phyloP scores from a whole-genome alignment of 2,329 filamentous ascomycete genomes.

The Neoascochyta sp. region DNA sequence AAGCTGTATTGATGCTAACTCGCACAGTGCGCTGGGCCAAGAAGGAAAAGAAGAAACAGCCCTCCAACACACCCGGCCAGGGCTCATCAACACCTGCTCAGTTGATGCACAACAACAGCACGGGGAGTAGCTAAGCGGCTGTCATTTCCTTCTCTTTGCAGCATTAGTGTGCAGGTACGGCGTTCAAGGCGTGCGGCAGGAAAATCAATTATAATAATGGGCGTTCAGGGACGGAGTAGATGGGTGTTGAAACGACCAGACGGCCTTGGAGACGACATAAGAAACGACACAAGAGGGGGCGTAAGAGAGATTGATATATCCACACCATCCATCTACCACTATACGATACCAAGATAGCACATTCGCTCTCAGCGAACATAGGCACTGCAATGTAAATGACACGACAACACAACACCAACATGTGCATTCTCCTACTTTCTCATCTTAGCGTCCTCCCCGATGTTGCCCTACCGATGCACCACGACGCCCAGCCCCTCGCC shows the following conservation, averaged over 20 bases:
- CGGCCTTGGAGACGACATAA: no score
- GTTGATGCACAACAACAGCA: slow-evolving; percentile 29
- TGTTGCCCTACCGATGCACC: slow-evolving; percentile 23
- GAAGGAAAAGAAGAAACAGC: slow-evolving; percentile 70
- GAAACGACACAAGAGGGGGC: no score
- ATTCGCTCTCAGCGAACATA: no score
- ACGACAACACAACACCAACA: no score
- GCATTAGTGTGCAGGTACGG: neutral
- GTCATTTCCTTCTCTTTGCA: neutral
- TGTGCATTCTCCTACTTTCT: no score
- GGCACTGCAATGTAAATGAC: no score
- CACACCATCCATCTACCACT: no score
- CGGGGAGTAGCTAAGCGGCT: slow-evolving; percentile 26
- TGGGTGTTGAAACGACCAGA: no score
- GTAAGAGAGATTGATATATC: no score
- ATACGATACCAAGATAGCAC: no score
- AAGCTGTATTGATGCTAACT: slow-evolving; percentile 2
- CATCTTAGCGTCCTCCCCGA: no score
- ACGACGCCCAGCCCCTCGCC: slow-evolving; percentile 34
- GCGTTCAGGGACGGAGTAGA: slow-evolving; percentile 4
- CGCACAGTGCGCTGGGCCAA: slow-evolving; percentile 55
- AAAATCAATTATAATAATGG: neutral
- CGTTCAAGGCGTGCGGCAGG: neutral
- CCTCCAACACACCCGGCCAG: slow-evolving; percentile 12
- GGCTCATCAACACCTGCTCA: slow-evolving; percentile 21